Percentiles rank a stretch among this genome's conserved stretches.
Evolutionary conservation across 768 basidiomycete species (phyloP).

Genomic region (Mycena vitilis): DNA sequence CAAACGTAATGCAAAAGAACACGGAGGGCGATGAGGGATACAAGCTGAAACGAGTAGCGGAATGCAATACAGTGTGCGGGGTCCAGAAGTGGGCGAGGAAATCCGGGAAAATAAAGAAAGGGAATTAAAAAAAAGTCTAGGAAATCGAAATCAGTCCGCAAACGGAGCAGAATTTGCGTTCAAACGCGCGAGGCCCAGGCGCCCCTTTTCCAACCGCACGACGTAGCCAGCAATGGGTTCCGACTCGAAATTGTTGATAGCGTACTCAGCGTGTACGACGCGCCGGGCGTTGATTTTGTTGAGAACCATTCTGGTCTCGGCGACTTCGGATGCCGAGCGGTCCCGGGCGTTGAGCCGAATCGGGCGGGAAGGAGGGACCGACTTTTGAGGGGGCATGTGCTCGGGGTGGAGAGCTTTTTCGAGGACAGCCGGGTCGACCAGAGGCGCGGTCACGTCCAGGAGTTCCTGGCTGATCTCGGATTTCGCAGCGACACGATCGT

Average conservation of each 20-base stretch:
- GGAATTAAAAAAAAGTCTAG: not conserved
- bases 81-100: slow-evolving; percentile 13
- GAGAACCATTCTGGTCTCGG: slow-evolving; percentile 65
- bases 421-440: slow-evolving; percentile 57
- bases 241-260: slow-evolving; percentile 73
- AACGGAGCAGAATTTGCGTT: slow-evolving; percentile 22
- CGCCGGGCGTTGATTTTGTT: slow-evolving; percentile 78
- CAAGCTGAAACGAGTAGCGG: not conserved
- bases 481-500: slow-evolving; percentile 51
- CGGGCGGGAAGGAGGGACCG: slow-evolving; percentile 14
- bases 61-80: slow-evolving; percentile 17
- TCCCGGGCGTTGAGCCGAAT: slow-evolving; percentile 34
- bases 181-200: slow-evolving; percentile 59
- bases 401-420: slow-evolving; percentile 48
- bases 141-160: slow-evolving; percentile 26
- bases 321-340: slow-evolving; percentile 50
- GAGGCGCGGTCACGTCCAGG: slow-evolving; percentile 64
- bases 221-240: slow-evolving; percentile 72
- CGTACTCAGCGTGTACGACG: slow-evolving; percentile 76
- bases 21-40: slow-evolving; percentile 14
- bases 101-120: slow-evolving; percentile 6
- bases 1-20: slow-evolving; percentile 5
- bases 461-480: slow-evolving; percentile 51
- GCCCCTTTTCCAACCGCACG: slow-evolving; percentile 65
- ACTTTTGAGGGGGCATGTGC: slow-evolving; percentile 1